Base-by-base conservation (phyloP, 106 monocot genomes). In the Hemerocallis citrina region DNA sequence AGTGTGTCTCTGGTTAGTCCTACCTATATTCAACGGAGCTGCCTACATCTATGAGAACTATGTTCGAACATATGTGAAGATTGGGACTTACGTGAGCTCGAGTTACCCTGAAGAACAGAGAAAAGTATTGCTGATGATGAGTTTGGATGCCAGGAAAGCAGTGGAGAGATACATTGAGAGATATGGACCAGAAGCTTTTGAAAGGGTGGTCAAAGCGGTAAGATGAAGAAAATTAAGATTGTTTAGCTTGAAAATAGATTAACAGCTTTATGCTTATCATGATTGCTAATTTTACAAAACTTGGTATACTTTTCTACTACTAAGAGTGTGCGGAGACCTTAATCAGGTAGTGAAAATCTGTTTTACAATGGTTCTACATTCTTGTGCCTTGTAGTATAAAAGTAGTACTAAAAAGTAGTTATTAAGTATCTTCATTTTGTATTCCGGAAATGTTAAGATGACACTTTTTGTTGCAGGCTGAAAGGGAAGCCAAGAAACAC, bases 1-100 rank as follows among this genome's bases (percentile, higher is more conserved):
- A 14, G 62, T 78, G 35, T 96, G 95, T 42, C 16, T 87, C 17
- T 96, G 95, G 95, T 47, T 96, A 79, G 95, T 96, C 20, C 65
- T 96, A 13, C 95, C 95, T 0, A 74, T 75, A 0, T 96, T 96
- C 36, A 86, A 96, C 43, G 95, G 95, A 35, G 95, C 95, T 0
- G 95, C 95, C 1, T 96, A 90, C 67, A 79, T 96, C 35, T 81
- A 96, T 22, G 95, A 90, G 75, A 84, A 74, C 12, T 70, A 87
- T 36, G 95, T 96, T 49, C 68, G 95, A 47, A 75, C 36, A 20
- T 96, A 96, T 61, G 71, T 96, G 10, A 84, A 79, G 74, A 66
- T 84, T 7, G 86, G 90, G 7, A 61, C 55, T 8, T 34, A 77
- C 28, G 90, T 84, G 32, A 77, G 69, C 71, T 41, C 68, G 0